Base-by-base conservation (phyloP, 140 eudicot species). In the Stevia rebaudiana region DNA sequence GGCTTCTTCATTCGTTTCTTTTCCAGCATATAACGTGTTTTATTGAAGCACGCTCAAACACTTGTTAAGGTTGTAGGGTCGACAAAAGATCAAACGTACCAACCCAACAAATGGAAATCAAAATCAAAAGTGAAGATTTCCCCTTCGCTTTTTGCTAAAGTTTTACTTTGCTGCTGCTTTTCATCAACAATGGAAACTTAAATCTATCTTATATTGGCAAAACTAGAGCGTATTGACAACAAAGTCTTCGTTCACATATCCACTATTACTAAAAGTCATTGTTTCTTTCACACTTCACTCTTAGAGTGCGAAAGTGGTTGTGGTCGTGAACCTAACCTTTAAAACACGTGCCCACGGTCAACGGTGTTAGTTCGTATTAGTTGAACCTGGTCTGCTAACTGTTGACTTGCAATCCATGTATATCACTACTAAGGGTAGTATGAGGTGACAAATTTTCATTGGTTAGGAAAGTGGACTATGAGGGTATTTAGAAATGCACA, bases 1-100 rank as follows among this genome's bases (percentile, higher is more conserved):
- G 24, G 70, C 64, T 64, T 58, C 50, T 74, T 74, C 74, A n/a
- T 68, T 67, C 4, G 41, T 67, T 2, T 25, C 18, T 36, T 58
- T 66, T 25, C 63, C 12, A 74, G 69, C 48, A 36, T 22, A 48
- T 28, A 4, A 19, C 22, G 0, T 1, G 39, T 40, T 67, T 67
- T 74, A 60, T 31, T 49, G 65, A 68, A 60, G 79, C 79, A 74
- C 41, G 79, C 79, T 74, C 15, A 57, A 37, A 66, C 68, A 56
- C 68, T 74, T 35, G 63, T 59, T 37, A 41, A 43, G 48, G 41
- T 40, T 42, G 79, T 67, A 49, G 74, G 79, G 74, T 60, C 70
- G 70, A 40, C 61, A 74, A 67, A 74, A 74, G 65, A 68, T 67
- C 74, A 18, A 60, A 67, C 17, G 58, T 60, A 68, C 70, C 70